These are phyloP conservation scores for Tuber microsphaerosporum DNA, from an alignment of 495 filamentous ascomycete species.

Conservation along the genomic window DNA sequence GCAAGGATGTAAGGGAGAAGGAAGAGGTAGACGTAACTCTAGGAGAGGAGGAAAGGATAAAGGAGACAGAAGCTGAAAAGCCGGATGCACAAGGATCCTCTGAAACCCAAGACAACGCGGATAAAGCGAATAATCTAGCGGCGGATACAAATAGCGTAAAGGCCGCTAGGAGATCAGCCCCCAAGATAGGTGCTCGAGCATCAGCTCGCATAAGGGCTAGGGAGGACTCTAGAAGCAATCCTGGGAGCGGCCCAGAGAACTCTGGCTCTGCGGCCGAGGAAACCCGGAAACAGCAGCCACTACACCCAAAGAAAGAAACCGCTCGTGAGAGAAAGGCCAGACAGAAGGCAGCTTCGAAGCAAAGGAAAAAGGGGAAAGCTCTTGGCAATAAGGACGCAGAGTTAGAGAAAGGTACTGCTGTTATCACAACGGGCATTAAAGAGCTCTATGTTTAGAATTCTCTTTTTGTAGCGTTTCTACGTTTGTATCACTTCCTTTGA, in stretches of 20 bases:
- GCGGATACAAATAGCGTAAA: background rate
- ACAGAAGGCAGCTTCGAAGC: conserved; percentile 47
- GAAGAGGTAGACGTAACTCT: background rate
- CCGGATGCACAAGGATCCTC: background rate
- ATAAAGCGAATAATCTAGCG: background rate
- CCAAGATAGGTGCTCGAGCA: conserved; percentile 4
- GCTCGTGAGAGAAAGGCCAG: conserved; percentile 46
- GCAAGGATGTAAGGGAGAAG: conserved; percentile 1
- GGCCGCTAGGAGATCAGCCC: background rate
- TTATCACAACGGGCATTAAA: conserved; percentile 29
- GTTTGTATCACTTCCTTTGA: background rate
- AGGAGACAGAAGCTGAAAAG: conserved; percentile 8
- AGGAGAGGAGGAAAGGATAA: background rate
- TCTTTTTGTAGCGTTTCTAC: background rate
- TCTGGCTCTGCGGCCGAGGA: conserved; percentile 12
- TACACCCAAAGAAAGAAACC: conserved; percentile 35
- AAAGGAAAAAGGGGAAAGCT: conserved; percentile 40
- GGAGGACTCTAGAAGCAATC: conserved; percentile 10
- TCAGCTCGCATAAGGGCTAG: conserved; percentile 12
- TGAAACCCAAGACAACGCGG: background rate
- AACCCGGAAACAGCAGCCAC: conserved; percentile 21
- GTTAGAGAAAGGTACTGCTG: conserved; percentile 10
- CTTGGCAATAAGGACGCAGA: conserved; percentile 15
- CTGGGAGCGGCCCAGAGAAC: conserved; percentile 31
- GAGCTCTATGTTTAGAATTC: conserved; percentile 28